Base-by-base conservation (phyloP, 2,329 filamentous ascomycete species). In the Pyrenochaeta sp. region DNA sequence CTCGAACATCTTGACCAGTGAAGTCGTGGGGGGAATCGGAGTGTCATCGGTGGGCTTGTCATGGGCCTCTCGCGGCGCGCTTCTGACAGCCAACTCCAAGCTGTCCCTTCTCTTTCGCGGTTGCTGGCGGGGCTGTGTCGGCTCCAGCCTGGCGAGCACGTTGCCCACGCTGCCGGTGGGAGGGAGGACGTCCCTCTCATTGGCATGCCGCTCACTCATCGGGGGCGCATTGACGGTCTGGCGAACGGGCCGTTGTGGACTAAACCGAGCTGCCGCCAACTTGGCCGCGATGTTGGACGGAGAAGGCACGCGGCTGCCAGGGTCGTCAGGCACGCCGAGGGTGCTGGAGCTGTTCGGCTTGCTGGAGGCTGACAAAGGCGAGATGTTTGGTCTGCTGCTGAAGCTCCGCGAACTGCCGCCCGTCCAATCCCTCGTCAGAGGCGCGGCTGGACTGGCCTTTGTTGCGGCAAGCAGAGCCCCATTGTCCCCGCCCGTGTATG, bases 1-100 rank as follows among this genome's bases (percentile, higher is more conserved):
- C 69, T 91, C 87, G 54, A 90, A 90, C 72, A 89, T 78, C 26
- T 81, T 81, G 40, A 90, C 85, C 14, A 90, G 74, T 4, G 84
- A 81, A 3, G 77, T 82, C 0, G 86, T 86, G 0, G 86, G 78
- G 17, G 81, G 74, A 35, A 88, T 85, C 5, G 83, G 74, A 1
- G 76, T 78, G 7, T 81, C 80, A 61, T 88, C 82, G 9, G 77
- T 72, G 11, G 71, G 51, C 23, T 74, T 72, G 22, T 60, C 44
- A 26, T 35, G 31, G 15, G 18, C 21, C 19, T 32, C 14, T 15
- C 20, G 35, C 15, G 39, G 41, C 9, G 30, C 26, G 13, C 45
- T 49, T 44, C 43, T 54, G 13, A 45, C 46, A 19, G 34, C 41
- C 14, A 55, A 51, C 7, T 35, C 58, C 21, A 44, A 34, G 42